These are phyloP conservation scores for Grosmannia clavigera DNA, from an alignment of 2,329 filamentous ascomycete genomes.

Conservation along the genomic window DNA sequence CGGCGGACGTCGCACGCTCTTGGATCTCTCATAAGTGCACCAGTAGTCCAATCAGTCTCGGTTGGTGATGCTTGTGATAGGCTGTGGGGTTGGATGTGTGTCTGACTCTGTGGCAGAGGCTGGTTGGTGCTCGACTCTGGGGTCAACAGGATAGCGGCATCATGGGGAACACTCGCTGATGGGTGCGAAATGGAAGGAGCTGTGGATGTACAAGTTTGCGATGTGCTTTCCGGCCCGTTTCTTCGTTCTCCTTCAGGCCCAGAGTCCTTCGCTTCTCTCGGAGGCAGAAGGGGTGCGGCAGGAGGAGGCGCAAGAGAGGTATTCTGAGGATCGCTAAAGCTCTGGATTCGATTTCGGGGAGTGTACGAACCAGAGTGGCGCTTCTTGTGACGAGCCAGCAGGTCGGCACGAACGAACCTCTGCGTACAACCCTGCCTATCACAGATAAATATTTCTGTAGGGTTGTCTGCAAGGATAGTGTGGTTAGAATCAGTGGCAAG, in stretches of 20 bases:
- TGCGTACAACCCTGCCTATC: constrained; percentile 64
- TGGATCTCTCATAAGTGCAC: not conserved
- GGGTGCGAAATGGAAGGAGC: constrained; percentile 9
- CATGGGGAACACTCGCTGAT: constrained; percentile 26
- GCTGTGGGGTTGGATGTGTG: not conserved
- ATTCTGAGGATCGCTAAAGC: constrained; percentile 28
- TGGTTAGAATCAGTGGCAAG: constrained; percentile 3
- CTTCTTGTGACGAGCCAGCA: constrained; percentile 57
- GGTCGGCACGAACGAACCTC: constrained; percentile 66
- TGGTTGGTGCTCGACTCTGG: constrained; percentile 23
- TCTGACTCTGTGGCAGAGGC: constrained; percentile 10
- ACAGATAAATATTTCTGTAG: constrained; percentile 69
- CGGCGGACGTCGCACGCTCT: not conserved
- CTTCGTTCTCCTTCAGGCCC: not conserved
- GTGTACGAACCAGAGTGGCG: constrained; percentile 46
- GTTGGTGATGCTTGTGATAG: not conserved
- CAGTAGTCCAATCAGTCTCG: not conserved
- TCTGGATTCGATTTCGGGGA: constrained; percentile 36
- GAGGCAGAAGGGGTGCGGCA: too few species aligned
- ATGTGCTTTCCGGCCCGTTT: not conserved
- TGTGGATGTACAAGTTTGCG: not conserved
- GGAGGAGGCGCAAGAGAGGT: constrained; percentile 4
- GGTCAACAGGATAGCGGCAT: constrained; percentile 32
- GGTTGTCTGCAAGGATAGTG: constrained; percentile 43
- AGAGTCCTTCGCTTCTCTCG: not conserved